Conservation (phyloP, 148 eudicot species). For the Amaranthus palmeri region DNA sequence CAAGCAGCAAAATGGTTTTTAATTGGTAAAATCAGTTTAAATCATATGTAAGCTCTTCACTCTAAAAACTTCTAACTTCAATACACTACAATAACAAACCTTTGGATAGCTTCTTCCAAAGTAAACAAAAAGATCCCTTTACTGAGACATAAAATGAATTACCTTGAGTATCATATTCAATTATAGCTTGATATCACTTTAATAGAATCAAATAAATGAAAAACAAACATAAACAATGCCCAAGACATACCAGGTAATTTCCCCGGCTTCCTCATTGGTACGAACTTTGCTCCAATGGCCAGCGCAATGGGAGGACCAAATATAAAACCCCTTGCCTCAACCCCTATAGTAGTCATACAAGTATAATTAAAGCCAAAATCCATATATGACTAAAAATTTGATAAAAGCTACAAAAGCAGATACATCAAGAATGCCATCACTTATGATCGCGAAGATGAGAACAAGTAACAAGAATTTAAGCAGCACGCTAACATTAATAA, state of each 20-base stretch:
- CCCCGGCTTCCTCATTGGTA: slow-evolving; percentile 89
- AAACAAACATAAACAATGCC: background rate
- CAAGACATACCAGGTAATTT: slow-evolving; percentile 67
- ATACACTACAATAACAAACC: background rate
- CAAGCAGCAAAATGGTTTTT: too few relatives aligned
- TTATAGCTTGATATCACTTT: background rate
- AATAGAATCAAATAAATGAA: background rate
- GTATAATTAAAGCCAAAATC: too few relatives aligned
- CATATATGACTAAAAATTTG: too few relatives aligned
- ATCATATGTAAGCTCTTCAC: too few relatives aligned
- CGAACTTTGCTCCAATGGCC: slow-evolving; percentile 98
- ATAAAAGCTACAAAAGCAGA: too few relatives aligned
- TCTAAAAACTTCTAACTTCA: background rate
- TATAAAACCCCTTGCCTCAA: slow-evolving; percentile 97
- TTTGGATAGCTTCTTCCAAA: background rate
- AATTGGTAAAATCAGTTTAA: too few relatives aligned
- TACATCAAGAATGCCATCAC: too few relatives aligned
- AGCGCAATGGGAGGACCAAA: slow-evolving; percentile 97
- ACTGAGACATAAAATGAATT: background rate
- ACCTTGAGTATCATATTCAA: background rate
- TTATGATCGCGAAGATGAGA: too few relatives aligned
- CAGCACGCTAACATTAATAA: too few relatives aligned
- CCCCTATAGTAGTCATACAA: slow-evolving; percentile 44
- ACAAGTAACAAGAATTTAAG: too few relatives aligned
- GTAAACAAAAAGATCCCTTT: background rate